A percentile compares a stretch with the other conserved stretches of the same genome.
phyloP scores from a whole-genome alignment of 1,139 yeast genomes.

The Nakaseomyces sp. region DNA sequence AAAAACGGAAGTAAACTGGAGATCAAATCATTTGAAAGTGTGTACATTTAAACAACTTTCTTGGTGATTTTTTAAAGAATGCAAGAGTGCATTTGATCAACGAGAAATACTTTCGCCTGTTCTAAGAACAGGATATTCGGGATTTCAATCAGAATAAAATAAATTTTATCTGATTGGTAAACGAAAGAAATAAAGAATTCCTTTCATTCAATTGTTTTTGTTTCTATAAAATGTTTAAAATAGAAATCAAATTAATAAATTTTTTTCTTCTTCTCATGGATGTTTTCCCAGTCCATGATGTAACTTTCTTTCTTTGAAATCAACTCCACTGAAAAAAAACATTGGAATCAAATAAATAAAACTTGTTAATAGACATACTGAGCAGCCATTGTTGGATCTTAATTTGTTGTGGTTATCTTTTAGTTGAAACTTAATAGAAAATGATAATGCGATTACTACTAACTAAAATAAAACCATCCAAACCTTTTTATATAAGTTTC shows the following conservation, averaged over 20 bases:
- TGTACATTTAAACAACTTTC: not conserved
- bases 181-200: no score
- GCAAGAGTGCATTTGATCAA: slow-evolving; percentile 6
- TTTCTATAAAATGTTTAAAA: no score
- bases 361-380: slow-evolving; percentile 5
- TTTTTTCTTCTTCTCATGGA: not conserved
- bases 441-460: not conserved
- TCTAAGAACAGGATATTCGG: not conserved
- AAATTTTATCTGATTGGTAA: not conserved
- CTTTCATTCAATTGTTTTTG: no score
- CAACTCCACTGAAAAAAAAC: not conserved
- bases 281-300: slow-evolving; percentile 2
- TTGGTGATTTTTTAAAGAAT: slow-evolving; percentile 1
- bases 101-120: slow-evolving; percentile 2
- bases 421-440: not conserved
- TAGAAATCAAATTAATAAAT: no score
- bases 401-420: not conserved
- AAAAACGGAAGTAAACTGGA: slow-evolving; percentile 27
- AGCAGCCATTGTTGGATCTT: slow-evolving; percentile 8
- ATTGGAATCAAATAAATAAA: not conserved
- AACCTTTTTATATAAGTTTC: no score
- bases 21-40: slow-evolving; percentile 8
- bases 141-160: not conserved
- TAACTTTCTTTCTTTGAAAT: not conserved
- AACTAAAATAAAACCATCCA: not conserved